A percentile compares a stretch with the other conserved stretches of the same genome.
These are phyloP conservation scores for Acanthamoeba rhysodes DNA, from an alignment of 208 protist species.

Conservation along the genomic window DNA sequence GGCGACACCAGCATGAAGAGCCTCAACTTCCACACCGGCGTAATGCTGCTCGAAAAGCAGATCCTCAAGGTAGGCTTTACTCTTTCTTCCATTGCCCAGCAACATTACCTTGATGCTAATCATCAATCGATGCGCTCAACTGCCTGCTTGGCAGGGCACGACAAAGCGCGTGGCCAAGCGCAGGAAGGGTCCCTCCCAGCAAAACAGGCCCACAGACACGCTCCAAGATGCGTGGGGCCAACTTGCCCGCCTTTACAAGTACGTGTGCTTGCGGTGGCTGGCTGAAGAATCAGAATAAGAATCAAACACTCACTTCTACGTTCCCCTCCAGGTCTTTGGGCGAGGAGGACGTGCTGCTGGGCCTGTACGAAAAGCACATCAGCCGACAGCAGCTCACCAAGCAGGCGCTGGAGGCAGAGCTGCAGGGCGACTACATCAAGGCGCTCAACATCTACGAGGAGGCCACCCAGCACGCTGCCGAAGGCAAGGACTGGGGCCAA, in stretches of 20 bases:
- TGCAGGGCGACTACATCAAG: slow-evolving; percentile 83
- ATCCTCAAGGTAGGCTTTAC: slow-evolving; percentile 69
- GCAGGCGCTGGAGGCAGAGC: slow-evolving; percentile 85
- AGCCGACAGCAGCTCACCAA: slow-evolving; percentile 77
- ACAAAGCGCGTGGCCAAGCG: slow-evolving; percentile 58
- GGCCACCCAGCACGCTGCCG: slow-evolving; percentile 65
- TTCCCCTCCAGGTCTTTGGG: slow-evolving; percentile 78
- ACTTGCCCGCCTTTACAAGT: slow-evolving; percentile 80
- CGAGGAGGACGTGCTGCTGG: slow-evolving; percentile 88
- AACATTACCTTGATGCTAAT: not conserved
- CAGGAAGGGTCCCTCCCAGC: slow-evolving; percentile 42
- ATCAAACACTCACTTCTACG: slow-evolving; percentile 27
- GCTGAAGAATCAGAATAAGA: not conserved
- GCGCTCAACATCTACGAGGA: slow-evolving; percentile 86
- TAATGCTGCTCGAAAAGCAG: slow-evolving; percentile 87
- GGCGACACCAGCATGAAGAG: slow-evolving; percentile 78
- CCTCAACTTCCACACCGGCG: slow-evolving; percentile 79
- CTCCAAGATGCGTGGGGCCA: slow-evolving; percentile 74
- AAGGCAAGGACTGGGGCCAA: slow-evolving; percentile 19
- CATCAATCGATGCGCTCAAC: not conserved
- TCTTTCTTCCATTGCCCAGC: not conserved
- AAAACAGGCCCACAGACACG: slow-evolving; percentile 17
- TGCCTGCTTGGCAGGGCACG: not conserved
- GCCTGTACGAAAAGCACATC: slow-evolving; percentile 86
- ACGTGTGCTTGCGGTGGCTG: not conserved